Conservation (phyloP, 495 filamentous ascomycete genomes). For the Penicillium verhagenii region DNA sequence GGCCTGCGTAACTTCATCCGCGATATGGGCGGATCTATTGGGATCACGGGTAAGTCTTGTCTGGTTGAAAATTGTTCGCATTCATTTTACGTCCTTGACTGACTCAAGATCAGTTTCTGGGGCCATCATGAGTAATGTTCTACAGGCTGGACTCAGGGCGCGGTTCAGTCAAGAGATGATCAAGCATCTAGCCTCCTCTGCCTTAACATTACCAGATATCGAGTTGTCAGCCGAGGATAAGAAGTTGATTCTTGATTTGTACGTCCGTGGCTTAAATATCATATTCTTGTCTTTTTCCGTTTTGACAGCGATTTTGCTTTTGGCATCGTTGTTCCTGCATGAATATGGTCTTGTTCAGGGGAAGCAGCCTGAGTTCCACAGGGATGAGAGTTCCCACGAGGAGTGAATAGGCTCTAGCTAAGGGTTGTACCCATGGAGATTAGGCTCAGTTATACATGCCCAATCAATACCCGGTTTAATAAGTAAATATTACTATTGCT, state of each 20-base stretch:
- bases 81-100: neutral
- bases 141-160: neutral
- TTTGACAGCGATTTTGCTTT: neutral
- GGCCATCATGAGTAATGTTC: neutral
- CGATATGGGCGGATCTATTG: neutral
- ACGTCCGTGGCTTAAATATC: neutral
- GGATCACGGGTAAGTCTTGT: neutral
- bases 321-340: neutral
- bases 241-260: neutral
- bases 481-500: no score
- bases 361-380: neutral
- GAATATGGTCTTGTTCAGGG: neutral
- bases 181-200: neutral
- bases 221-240: neutral
- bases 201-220: neutral
- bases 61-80: neutral
- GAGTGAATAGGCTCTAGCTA: neutral
- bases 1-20: slow-evolving; percentile 4
- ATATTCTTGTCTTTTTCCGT: neutral
- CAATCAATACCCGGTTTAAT: no score
- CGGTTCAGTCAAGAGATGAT: neutral
- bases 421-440: no score
- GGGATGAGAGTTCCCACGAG: neutral
- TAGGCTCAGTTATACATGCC: no score
- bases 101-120: neutral